Base-by-base conservation (phyloP, 768 basidiomycete genomes). In the Rhizopogon salebrosus region DNA sequence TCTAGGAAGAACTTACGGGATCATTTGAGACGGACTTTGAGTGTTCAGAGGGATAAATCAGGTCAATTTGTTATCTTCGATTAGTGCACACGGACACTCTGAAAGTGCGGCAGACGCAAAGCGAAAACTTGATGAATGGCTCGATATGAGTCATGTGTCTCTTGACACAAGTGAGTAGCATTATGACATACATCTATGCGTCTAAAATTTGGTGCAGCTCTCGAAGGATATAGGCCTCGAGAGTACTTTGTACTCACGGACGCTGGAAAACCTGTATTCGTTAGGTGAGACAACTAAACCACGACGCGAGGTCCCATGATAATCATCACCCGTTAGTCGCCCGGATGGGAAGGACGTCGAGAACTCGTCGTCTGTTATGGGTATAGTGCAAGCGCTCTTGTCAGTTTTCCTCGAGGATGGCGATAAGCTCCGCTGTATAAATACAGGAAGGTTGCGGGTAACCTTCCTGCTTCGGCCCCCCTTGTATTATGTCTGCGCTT, bases 241-340 rank as follows among this genome's bases (percentile, higher is more conserved):
- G 83, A 92, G 64, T 99, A 98, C 67, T 97, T 90, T 63, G 81
- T 98, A 14, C 77, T 98, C 18, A 98, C 95, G 0, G 85, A 95
- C 56, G 97, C 97, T 27, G 97, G 97, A 26, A 98, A 99, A 69
- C 95, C 95, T n/a, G 94, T 99, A 10, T 99, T 90, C 63, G 77
- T 84, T 39, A 92, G 90, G 94, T 89, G 67, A 54, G 74, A 59
- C 42, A 4, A 36, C 9, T 18, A 14, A 6, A 29, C 16, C 20
- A 49, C 31, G 24, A 37, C 53, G 36, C 22, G 31, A 38, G 37
- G 14, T 43, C 10, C 11, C 45, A 56, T 54, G 4, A 41, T 40
- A 29, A n/a, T 20, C 22, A 29, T 45, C 34, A 41, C 23, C 24
- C 14, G 27, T 37, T 52, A 84, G 81, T 62, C 78, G 76, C 38